Base-by-base conservation (phyloP, 1,139 yeast genomes). In the Debaryomycetaceae sp. region DNA sequence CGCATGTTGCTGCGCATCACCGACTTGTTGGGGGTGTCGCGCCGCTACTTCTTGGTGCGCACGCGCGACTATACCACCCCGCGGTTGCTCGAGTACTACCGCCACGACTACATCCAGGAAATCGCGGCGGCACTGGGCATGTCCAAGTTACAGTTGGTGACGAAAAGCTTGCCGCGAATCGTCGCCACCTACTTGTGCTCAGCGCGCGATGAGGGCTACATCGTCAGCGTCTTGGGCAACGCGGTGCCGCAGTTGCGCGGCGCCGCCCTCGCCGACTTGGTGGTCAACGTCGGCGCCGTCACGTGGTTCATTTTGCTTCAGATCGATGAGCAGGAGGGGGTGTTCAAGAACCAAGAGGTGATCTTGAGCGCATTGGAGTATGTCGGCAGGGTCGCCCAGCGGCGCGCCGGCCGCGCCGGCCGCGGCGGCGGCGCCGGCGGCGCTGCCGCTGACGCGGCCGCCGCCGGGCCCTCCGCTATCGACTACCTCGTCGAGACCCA, bases 1-100 rank as follows among this genome's bases (percentile, higher is more conserved):
- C 58, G 65, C n/a, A 60, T 83, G 34, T 64, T 84, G 22, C 63
- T 63, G 15, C 69, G 73, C 37, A 62, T 91, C 11, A 71, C 89
- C 5, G 78, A 76, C 25, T 60, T 86, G 5, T 61, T 86, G 19
- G 83, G 78, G 1, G 71, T 86, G 27, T 65, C 83, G 1, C 61
- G 68, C 4, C 65, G 65, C 16, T 76, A 75, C 20, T 83, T 91
- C 35, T 60, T 89, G 23, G 65, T 66, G 25, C 66, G 91, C 35
- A 85, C 94, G 2, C 75, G 76, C 31, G 75, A 77, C 15, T 83
- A 78, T 45, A 83, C 91, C 1, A 71, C 89, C 0, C 97, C 98
- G 0, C 70, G 78, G 41, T 63, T 89, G 9, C 65, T 86, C 33
- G 78, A 78, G 29, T 75, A 76, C 33, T 77, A 78, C 45, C 71